phyloP scores from a whole-genome alignment of 257 asterid genomes.

The Jacaranda mimosifolia region DNA sequence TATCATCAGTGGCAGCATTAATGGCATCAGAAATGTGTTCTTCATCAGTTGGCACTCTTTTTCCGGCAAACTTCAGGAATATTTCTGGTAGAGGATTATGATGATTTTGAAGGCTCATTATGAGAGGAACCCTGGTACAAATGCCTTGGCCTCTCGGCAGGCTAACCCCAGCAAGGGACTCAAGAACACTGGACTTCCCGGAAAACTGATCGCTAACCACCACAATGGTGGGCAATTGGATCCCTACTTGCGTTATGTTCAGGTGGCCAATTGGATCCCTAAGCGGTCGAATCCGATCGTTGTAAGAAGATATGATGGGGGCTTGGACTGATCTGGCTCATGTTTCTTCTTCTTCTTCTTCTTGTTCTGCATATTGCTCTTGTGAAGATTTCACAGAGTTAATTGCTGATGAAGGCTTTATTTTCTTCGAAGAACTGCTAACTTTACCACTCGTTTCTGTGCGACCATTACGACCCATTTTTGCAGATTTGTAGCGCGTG shows the following conservation, averaged over 20 bases:
- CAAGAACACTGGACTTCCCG: slow-evolving; percentile 56
- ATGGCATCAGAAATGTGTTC: slow-evolving; percentile 25
- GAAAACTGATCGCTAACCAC: slow-evolving; percentile 55
- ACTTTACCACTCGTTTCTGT: too few species aligned
- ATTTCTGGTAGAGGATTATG: slow-evolving; percentile 15
- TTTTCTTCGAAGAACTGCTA: background rate
- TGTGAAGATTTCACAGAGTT: background rate
- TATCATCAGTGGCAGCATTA: slow-evolving; percentile 29
- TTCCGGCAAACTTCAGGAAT: slow-evolving; percentile 27
- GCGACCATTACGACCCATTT: background rate
- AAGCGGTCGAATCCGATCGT: slow-evolving; percentile 39
- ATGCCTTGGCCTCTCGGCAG: slow-evolving; percentile 54
- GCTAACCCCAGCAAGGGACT: slow-evolving; percentile 56
- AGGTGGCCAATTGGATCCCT: too few species aligned
- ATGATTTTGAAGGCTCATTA: slow-evolving; percentile 47
- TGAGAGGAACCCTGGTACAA: slow-evolving; percentile 50
- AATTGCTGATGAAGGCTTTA: background rate
- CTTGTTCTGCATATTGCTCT: background rate
- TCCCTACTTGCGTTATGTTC: slow-evolving; percentile 50
- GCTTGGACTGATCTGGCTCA: slow-evolving; percentile 6
- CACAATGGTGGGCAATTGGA: slow-evolving; percentile 53
- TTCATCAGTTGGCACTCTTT: slow-evolving; percentile 37
- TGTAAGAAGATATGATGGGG: slow-evolving; percentile 45
- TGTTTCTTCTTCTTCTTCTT: background rate
- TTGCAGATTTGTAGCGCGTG: background rate